A percentile compares a stretch with the other conserved stretches of the same genome.
Conservation (phyloP, 345 rosid species). For the Populus alba region DNA sequence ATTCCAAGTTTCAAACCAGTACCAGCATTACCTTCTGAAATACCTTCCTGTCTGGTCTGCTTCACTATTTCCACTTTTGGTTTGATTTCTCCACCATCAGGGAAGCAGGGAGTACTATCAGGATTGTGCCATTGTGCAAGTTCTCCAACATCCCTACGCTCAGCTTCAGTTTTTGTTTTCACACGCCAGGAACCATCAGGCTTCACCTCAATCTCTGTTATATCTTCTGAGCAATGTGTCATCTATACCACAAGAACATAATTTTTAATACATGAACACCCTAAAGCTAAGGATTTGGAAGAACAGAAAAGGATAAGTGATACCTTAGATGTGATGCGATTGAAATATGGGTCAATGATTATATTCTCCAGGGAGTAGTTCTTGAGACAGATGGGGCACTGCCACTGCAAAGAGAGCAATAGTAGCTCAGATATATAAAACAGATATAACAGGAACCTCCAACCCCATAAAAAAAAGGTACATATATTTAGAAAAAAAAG, state of each 20-base stretch:
- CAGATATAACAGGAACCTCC: not conserved
- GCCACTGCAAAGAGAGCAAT: slow-evolving; percentile 71
- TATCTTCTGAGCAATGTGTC: slow-evolving; percentile 81
- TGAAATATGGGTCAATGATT: slow-evolving; percentile 88
- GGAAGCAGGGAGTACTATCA: slow-evolving; percentile 54
- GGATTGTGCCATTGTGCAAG: slow-evolving; percentile 82
- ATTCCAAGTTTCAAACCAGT: slow-evolving; percentile 84
- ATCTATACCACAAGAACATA: slow-evolving; percentile 40
- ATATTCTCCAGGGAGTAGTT: slow-evolving; percentile 83
- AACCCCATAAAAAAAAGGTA: too few species aligned
- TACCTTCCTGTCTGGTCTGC: slow-evolving; percentile 70
- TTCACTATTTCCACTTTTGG: slow-evolving; percentile 47
- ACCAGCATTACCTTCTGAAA: slow-evolving; percentile 55
- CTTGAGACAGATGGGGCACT: slow-evolving; percentile 89
- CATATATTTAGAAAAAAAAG: not conserved
- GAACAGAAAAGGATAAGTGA: slow-evolving; percentile 4
- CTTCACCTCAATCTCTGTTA: slow-evolving; percentile 80
- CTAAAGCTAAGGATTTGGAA: not conserved
- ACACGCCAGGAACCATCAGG: slow-evolving; percentile 99
- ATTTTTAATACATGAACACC: not conserved
- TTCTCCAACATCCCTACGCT: slow-evolving; percentile 74
- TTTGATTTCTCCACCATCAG: slow-evolving; percentile 39
- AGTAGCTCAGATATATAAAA: slow-evolving; percentile 20
- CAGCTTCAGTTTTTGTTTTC: slow-evolving; percentile 69
- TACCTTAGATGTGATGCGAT: slow-evolving; percentile 81